Evolutionary conservation across 2,329 filamentous ascomycete species (phyloP).

Genomic region (Xylaria digitata): DNA sequence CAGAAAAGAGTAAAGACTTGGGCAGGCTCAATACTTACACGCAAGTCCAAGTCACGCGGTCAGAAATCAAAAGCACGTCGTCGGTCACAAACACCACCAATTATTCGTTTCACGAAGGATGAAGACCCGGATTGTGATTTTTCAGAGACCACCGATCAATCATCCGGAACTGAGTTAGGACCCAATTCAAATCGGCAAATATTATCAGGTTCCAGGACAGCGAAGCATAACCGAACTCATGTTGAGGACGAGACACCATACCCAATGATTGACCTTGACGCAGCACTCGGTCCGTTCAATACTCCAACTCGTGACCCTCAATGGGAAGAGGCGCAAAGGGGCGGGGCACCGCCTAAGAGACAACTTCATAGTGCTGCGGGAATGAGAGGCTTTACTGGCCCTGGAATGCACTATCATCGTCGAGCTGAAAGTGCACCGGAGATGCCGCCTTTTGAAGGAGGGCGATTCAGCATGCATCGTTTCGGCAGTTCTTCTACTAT

Average conservation of each 20-base stretch:
- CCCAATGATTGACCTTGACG: constrained; percentile 92
- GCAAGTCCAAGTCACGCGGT: constrained; percentile 66
- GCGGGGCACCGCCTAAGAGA: constrained; percentile 68
- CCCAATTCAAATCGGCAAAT: constrained; percentile 52
- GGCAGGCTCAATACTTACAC: constrained; percentile 74
- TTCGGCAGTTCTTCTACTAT: constrained; percentile 78
- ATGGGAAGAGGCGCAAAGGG: constrained; percentile 74
- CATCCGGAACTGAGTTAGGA: constrained; percentile 54
- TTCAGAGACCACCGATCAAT: constrained; percentile 44
- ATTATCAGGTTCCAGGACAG: constrained; percentile 53
- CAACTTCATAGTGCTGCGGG: constrained; percentile 81
- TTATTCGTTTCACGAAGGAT: constrained; percentile 49
- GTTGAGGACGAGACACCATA: constrained; percentile 73
- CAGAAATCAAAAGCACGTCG: constrained; percentile 56
- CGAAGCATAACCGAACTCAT: constrained; percentile 51
- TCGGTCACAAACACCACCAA: constrained; percentile 62
- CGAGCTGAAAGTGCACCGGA: constrained; percentile 85
- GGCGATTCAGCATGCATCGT: constrained; percentile 67
- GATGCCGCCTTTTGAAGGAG: constrained; percentile 77
- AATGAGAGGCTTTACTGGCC: constrained; percentile 74
- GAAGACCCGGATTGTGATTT: constrained; percentile 47
- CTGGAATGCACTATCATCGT: constrained; percentile 80
- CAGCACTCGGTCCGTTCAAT: constrained; percentile 91
- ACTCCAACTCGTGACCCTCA: constrained; percentile 75
- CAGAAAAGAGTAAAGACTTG: constrained; percentile 82